Evolutionary conservation across 78 protist genomes (phyloP).

Genomic region (Monocercomonoides exilis): DNA sequence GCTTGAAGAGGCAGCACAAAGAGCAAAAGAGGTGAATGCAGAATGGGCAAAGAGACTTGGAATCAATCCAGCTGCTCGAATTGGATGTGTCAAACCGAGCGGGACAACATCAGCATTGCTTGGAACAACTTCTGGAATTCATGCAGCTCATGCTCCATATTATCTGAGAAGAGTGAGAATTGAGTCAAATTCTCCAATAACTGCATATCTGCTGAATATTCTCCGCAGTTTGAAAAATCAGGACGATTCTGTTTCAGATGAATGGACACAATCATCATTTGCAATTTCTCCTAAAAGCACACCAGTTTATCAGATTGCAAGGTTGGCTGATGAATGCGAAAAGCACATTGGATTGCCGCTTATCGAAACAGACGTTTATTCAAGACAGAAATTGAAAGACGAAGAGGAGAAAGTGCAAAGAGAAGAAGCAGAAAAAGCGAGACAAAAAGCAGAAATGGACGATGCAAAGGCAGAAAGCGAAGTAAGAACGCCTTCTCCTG

Average conservation of each 20-base stretch:
- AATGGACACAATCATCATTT: too few relatives aligned
- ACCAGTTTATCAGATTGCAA: neutral
- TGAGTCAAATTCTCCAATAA: neutral
- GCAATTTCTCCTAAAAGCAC: too few relatives aligned
- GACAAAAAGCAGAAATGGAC: neutral
- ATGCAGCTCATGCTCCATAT: neutral
- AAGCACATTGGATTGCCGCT: neutral
- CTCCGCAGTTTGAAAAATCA: neutral
- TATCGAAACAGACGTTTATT: neutral
- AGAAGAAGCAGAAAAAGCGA: neutral
- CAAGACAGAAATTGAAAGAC: neutral
- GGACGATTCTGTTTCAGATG: too few relatives aligned
- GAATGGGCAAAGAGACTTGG: neutral
- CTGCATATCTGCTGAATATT: neutral
- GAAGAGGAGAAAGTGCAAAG: neutral
- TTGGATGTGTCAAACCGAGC: neutral
- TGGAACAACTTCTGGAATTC: neutral
- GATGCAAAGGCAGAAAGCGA: too few relatives aligned
- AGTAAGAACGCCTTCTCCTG: too few relatives aligned
- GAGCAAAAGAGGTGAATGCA: neutral
- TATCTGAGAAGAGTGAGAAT: neutral
- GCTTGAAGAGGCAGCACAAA: neutral
- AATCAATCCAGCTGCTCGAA: neutral
- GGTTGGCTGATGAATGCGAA: neutral
- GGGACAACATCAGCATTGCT: constrained; percentile 1